Evolutionary conservation across 2,329 filamentous ascomycete species (phyloP).

Genomic region (Ceratocystis papillata): DNA sequence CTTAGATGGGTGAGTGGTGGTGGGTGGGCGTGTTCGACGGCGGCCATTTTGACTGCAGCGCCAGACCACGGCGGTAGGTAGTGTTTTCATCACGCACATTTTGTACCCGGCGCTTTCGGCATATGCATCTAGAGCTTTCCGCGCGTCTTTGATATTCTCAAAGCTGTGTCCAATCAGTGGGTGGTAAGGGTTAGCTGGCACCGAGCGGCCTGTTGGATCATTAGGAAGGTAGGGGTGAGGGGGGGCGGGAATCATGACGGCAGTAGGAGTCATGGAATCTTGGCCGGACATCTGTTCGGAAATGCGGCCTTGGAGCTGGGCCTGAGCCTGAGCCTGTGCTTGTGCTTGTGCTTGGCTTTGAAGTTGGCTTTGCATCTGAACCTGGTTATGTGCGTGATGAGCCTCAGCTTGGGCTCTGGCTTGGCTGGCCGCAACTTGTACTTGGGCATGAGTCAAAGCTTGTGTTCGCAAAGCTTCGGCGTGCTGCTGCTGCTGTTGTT

Average conservation of each 20-base stretch:
- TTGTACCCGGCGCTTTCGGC: conserved; percentile 23
- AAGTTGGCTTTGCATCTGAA: conserved; percentile 11
- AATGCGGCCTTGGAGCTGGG: conserved; percentile 1
- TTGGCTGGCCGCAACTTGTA: conserved; percentile 12
- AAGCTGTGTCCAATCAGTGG: conserved; percentile 23
- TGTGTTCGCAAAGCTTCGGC: conserved; percentile 16
- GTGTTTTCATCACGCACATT: conserved; percentile 24
- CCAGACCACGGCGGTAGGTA: conserved; percentile 23
- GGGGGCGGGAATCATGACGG: conserved; percentile 20
- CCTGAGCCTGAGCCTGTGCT: conserved; percentile 11
- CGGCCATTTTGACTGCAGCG: conserved; percentile 24
- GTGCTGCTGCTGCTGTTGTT: conserved; percentile 17
- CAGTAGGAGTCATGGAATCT: not conserved
- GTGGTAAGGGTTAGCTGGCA: conserved; percentile 23
- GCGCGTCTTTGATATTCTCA: conserved; percentile 21
- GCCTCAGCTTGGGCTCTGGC: conserved; percentile 19
- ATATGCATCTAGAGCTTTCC: conserved; percentile 21
- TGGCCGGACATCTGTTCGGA: conserved; percentile 1
- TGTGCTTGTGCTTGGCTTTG: conserved; percentile 9
- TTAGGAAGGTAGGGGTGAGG: conserved; percentile 23
- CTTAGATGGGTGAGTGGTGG: conserved; percentile 20
- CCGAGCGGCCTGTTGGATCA: conserved; percentile 23
- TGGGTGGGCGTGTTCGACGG: conserved; percentile 14
- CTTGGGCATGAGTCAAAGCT: conserved; percentile 13
- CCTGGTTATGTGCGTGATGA: conserved; percentile 13